These are phyloP conservation scores for Backusella liffmaniae DNA, from an alignment of 192 early-diverging fungal species.

Conservation along the genomic window DNA sequence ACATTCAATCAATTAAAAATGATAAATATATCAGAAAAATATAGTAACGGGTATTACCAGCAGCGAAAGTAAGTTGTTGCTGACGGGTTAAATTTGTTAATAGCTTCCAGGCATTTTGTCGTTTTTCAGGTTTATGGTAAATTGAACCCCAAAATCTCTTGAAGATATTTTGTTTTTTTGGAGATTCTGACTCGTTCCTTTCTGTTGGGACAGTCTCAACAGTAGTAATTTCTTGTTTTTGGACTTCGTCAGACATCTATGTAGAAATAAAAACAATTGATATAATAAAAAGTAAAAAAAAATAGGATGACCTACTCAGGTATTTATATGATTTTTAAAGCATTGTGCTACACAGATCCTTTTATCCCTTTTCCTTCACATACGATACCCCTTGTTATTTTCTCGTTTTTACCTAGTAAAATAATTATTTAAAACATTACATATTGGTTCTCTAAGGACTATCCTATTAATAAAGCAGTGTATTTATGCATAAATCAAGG, in stretches of 20 bases:
- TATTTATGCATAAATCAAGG: neutral
- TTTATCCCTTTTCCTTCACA: neutral
- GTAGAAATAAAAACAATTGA: neutral
- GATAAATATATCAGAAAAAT: neutral
- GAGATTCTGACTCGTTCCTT: neutral
- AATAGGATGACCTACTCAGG: neutral
- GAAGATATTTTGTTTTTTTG: neutral
- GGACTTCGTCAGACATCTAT: neutral
- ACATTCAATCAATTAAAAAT: neutral
- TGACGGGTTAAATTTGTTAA: conserved; percentile 23
- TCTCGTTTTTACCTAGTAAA: neutral
- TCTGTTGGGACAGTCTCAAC: neutral
- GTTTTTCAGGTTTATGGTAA: conserved; percentile 28
- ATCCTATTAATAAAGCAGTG: neutral
- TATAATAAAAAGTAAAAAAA: neutral
- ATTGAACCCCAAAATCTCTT: conserved; percentile 18
- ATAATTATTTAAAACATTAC: neutral
- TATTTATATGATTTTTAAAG: conserved; percentile 1
- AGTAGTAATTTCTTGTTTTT: neutral
- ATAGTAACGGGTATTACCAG: conserved; percentile 17
- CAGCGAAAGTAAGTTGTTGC: conserved; percentile 24
- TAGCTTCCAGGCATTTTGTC: conserved; percentile 24
- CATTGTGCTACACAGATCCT: neutral
- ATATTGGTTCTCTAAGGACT: neutral
- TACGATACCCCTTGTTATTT: neutral